phyloP scores from a whole-genome alignment of 116 monocot species.

The Phalaenopsis hybrid region DNA sequence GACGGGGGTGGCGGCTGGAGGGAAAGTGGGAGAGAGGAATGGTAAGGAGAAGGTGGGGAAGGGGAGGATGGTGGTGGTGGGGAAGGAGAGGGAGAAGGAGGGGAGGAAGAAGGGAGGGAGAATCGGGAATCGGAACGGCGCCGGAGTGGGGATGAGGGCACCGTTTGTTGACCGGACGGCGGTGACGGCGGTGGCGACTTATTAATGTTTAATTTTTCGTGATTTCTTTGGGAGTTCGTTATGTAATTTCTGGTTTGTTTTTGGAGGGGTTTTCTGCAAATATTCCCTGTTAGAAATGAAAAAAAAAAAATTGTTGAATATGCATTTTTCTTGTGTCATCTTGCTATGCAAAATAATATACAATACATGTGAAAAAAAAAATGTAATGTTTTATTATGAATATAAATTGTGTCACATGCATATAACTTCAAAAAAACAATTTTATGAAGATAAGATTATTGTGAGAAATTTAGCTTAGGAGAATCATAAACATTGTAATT shows the following conservation, averaged over 20 bases:
- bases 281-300: not conserved
- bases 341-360: no score
- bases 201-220: not conserved
- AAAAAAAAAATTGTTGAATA: no score
- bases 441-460: no score
- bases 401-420: no score
- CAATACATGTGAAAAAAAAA: no score
- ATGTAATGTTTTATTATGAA: no score
- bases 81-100: constrained; percentile 1
- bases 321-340: no score
- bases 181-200: constrained; percentile 5
- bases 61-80: constrained; percentile 3
- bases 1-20: not conserved
- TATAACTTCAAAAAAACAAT: no score
- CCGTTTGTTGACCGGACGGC: constrained; percentile 5
- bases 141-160: constrained; percentile 5
- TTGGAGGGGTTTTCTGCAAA: not conserved
- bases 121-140: not conserved
- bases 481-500: no score
- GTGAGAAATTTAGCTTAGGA: no score
- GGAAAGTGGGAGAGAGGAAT: not conserved
- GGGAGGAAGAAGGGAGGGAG: not conserved
- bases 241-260: not conserved
- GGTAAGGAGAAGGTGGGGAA: constrained; percentile 10
- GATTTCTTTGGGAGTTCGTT: not conserved